Conservation (phyloP, 2,329 filamentous ascomycete genomes). For the Stenocarpella maydis region DNA sequence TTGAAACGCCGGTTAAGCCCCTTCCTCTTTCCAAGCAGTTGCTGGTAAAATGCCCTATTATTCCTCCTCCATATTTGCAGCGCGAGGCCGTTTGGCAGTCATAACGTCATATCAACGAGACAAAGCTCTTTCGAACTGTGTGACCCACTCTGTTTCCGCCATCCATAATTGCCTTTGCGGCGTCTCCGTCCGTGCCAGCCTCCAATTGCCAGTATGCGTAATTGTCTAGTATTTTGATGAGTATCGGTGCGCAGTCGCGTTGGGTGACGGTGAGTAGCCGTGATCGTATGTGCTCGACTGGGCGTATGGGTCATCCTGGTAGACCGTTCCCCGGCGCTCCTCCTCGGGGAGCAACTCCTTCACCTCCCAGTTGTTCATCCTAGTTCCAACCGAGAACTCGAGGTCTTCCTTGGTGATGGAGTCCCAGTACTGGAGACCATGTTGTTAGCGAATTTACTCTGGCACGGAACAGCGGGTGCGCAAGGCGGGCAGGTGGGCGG, state of each 20-base stretch:
- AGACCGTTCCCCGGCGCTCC: constrained; percentile 76
- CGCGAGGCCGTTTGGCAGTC: not conserved
- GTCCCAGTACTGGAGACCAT: constrained; percentile 83
- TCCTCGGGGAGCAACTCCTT: constrained; percentile 89
- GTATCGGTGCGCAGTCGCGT: constrained; percentile 45
- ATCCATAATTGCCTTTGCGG: not conserved
- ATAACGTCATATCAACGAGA: not conserved
- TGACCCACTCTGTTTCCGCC: not conserved
- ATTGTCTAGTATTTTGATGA: constrained; percentile 54
- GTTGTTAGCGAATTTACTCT: constrained; percentile 18
- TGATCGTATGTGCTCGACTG: constrained; percentile 64
- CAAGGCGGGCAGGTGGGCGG: not conserved
- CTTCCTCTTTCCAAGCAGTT: constrained; percentile 13
- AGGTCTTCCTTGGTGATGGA: constrained; percentile 98
- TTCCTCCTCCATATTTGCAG: not conserved
- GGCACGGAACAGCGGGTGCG: not conserved
- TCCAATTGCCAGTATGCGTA: not conserved
- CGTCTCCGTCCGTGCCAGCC: not conserved
- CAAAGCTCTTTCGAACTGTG: not conserved
- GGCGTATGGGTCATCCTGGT: constrained; percentile 72
- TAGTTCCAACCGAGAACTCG: constrained; percentile 95
- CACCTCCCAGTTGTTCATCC: constrained; percentile 97
- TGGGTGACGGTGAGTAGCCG: constrained; percentile 55
- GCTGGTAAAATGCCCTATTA: constrained; percentile 1
- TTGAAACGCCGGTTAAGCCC: not conserved